A percentile compares a stretch with the other conserved stretches of the same genome.
Conservation (phyloP, 140 eudicot genomes). For the Oenanthe javanica region DNA sequence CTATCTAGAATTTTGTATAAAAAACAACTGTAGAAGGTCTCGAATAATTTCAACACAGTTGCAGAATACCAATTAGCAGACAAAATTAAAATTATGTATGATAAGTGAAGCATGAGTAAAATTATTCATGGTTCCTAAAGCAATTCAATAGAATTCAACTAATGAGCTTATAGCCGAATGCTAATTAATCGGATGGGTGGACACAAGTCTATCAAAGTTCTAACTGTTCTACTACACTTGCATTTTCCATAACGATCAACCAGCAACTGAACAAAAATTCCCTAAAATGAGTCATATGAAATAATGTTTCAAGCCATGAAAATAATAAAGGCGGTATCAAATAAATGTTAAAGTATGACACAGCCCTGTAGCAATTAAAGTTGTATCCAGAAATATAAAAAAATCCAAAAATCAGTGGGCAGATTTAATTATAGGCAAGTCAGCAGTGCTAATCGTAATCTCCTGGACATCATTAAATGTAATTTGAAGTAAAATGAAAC, state of each 20-base stretch:
- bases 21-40: not conserved
- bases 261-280: not conserved
- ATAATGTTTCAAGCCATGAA: not conserved
- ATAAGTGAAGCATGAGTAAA: not conserved
- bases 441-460: not conserved
- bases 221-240: not conserved
- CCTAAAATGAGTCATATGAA: not conserved
- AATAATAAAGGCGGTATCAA: not conserved
- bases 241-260: not conserved
- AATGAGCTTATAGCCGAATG: not conserved
- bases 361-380: not conserved
- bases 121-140: not conserved
- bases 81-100: not conserved
- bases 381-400: not conserved
- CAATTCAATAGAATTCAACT: not conserved
- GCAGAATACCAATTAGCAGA: not conserved
- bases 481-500: not conserved
- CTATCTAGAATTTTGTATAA: not conserved
- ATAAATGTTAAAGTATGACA: not conserved
- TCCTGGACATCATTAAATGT: not conserved
- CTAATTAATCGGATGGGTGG: not conserved
- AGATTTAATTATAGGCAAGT: not conserved
- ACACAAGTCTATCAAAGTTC: not conserved
- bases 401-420: not conserved
- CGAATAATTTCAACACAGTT: not conserved